Percentiles rank a stretch among this genome's conserved stretches.
Evolutionary conservation across 768 basidiomycete species (phyloP).

Genomic region (Lactarius quietus): DNA sequence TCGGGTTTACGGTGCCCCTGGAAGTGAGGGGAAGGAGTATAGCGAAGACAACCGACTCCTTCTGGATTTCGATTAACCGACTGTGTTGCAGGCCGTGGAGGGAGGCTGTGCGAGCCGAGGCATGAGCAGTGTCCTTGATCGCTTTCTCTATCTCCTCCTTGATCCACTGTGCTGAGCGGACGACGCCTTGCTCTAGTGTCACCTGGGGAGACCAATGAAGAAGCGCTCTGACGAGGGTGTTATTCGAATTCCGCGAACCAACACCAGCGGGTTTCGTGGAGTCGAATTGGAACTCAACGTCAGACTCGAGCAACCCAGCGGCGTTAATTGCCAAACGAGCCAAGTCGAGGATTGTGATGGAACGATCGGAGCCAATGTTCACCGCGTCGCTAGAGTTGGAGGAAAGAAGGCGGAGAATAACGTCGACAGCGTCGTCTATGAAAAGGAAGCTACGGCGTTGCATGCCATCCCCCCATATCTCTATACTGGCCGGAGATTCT

Average conservation of each 20-base stretch:
- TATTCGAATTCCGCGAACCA: constrained; percentile 50
- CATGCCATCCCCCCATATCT: constrained; percentile 55
- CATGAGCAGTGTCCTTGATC: constrained; percentile 14
- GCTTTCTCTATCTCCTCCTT: constrained; percentile 34
- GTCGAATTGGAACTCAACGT: constrained; percentile 33
- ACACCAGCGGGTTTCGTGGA: constrained; percentile 44
- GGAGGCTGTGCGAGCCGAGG: constrained; percentile 16
- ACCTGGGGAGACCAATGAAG: constrained; percentile 45
- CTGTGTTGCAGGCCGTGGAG: constrained; percentile 36
- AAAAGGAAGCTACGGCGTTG: constrained; percentile 56
- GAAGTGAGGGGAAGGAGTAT: constrained; percentile 59
- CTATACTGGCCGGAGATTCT: constrained; percentile 32
- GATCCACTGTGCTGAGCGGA: constrained; percentile 48
- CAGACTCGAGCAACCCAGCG: constrained; percentile 32
- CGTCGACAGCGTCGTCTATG: constrained; percentile 54
- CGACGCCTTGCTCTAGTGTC: constrained; percentile 47
- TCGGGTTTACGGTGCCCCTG: constrained; percentile 36
- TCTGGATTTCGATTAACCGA: constrained; percentile 38
- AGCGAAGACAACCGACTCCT: constrained; percentile 41
- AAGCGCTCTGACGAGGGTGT: constrained; percentile 33
- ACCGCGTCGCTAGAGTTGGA: constrained; percentile 38
- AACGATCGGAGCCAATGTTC: constrained; percentile 51
- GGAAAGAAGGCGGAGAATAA: constrained; percentile 41
- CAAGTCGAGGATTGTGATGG: constrained; percentile 42
- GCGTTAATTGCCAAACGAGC: constrained; percentile 39